Percentiles rank a stretch among this genome's conserved stretches.
Conservation (phyloP, 805 yeast species). For the Danielia reshetovae region DNA sequence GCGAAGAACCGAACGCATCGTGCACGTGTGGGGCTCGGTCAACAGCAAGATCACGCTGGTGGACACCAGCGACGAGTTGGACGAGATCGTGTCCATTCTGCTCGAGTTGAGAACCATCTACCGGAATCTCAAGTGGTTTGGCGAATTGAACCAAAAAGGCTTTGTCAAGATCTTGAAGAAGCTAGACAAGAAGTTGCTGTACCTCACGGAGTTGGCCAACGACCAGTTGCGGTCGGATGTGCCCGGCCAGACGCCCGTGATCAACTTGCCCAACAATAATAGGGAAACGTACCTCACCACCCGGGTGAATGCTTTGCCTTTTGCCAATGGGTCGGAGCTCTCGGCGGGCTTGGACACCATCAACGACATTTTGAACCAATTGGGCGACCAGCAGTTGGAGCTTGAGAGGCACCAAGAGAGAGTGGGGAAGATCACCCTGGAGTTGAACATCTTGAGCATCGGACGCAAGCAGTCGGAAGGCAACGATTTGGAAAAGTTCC, state of each 20-base stretch:
- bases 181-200: conserved; percentile 68
- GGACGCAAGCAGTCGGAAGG: conserved; percentile 26
- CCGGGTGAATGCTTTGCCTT: conserved; percentile 69
- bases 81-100: conserved; percentile 47
- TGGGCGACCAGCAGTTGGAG: conserved; percentile 40
- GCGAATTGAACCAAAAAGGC: conserved; percentile 88
- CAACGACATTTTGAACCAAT: conserved; percentile 47
- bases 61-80: conserved; percentile 38
- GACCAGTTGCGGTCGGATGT: conserved; percentile 13
- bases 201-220: conserved; percentile 20
- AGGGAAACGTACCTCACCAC: conserved; percentile 48
- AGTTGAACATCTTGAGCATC: conserved; percentile 17
- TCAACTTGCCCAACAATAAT: conserved; percentile 29
- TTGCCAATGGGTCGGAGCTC: conserved; percentile 68
- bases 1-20: conserved; percentile 54
- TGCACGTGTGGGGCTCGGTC: conserved; percentile 31
- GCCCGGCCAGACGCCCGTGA: conserved; percentile 3
- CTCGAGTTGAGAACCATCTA: conserved; percentile 72
- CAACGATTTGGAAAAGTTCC: conserved; percentile 19
- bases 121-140: conserved; percentile 88
- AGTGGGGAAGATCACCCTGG: conserved; percentile 1
- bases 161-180: conserved; percentile 85
- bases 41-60: conserved; percentile 22
- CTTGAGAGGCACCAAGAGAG: conserved; percentile 3
- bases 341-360: conserved; percentile 49